Base-by-base conservation (phyloP, 2,329 filamentous ascomycete genomes). In the Byssothecium circinans region DNA sequence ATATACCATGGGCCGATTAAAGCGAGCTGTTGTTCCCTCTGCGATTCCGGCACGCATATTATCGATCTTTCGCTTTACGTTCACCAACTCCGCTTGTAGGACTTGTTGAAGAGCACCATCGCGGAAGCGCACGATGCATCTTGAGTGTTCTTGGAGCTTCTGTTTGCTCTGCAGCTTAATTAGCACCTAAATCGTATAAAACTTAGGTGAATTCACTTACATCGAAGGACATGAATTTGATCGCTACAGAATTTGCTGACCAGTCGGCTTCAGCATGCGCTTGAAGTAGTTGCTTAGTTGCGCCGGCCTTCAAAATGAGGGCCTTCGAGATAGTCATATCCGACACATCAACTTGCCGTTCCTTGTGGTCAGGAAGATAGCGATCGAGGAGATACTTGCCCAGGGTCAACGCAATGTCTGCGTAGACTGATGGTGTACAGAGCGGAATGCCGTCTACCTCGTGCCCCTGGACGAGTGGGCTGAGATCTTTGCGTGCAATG, bases 371-470 rank as follows among this genome's bases (percentile, higher is more conserved):
- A 5, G 49, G 41, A 15, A 18, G 20, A 18, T 40, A 40, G 5
- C 36, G 22, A 19, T 47, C 15, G n/a, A 48, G 35, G 11, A 50
- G 18, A 43, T 58, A 58, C 34, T 52, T 41, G 2, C 64, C 71
- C 7, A 69, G 49, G 0, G 60, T 66, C 8, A 68, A 42, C 2
- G 67, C 66, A 18, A 71, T 66, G 27, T 71, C 69, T 1, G 67
- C 62, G 33, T 69, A 70, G 0, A 71, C 36, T 3, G 52, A 53
- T 2, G 50, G 46, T 15, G 54, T 50, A 18, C 49, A 55, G 20
- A 61, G 52, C 5, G 53, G 45, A 7, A 53, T 43, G 4, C 46
- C 51, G 25, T 58, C 30, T 6, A 60, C 57, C 15, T 48, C 38
- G 41, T 60, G 57, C 5, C 55, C 57, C 23, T 47, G 47, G 2